phyloP scores from a whole-genome alignment of 2,329 filamentous ascomycete species.

The Achaetomium macrosporum region DNA sequence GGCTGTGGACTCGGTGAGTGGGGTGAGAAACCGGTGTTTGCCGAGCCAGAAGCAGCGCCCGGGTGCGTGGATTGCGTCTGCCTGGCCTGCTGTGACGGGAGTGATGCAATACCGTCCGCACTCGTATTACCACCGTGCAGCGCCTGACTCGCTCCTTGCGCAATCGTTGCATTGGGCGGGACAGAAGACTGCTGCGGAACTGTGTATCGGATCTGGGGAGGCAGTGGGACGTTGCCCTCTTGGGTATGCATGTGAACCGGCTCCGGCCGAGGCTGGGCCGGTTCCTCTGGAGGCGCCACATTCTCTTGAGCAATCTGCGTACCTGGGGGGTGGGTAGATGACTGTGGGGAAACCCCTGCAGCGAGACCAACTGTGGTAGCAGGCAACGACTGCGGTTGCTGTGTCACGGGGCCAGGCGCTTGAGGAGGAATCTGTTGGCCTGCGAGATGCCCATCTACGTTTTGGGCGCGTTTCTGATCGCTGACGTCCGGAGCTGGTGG shows the following conservation, averaged over 20 bases:
- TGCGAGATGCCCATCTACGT: not conserved
- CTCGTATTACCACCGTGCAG: constrained; percentile 8
- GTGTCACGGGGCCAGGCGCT: not conserved
- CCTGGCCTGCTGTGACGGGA: constrained; percentile 18
- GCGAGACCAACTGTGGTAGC: not conserved
- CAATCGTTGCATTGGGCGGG: constrained; percentile 12
- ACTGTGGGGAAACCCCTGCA: not conserved
- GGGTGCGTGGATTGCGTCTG: constrained; percentile 1
- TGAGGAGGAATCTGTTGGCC: not conserved
- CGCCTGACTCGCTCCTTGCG: not conserved
- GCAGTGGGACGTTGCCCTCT: constrained; percentile 4
- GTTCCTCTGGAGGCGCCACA: constrained; percentile 9
- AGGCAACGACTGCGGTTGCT: not conserved
- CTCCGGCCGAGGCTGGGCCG: constrained; percentile 13
- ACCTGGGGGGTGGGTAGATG: not conserved
- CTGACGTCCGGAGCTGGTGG: not conserved
- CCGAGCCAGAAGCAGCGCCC: constrained; percentile 6
- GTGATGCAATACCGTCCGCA: constrained; percentile 17
- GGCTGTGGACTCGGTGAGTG: constrained; percentile 17
- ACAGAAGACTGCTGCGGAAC: constrained; percentile 17
- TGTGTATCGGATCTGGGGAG: constrained; percentile 16
- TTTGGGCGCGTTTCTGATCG: not conserved
- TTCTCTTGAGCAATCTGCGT: constrained; percentile 4
- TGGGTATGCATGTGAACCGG: constrained; percentile 8
- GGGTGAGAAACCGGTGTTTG: constrained; percentile 5